Conservation (phyloP, 2,329 filamentous ascomycete species). For the Epichloe gansuensis region DNA sequence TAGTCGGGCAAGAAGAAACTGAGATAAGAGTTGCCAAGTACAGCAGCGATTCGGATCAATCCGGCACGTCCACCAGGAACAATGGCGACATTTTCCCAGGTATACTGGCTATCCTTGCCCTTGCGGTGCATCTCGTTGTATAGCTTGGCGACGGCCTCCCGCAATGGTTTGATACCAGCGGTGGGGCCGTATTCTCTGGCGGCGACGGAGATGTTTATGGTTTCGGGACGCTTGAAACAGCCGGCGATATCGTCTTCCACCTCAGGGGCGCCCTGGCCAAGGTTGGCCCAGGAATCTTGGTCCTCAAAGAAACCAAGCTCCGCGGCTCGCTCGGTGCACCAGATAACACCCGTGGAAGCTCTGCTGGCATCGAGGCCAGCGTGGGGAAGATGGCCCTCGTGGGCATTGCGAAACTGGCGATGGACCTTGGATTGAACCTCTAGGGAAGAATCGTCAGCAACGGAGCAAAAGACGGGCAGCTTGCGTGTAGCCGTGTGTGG, state of each 20-base stretch:
- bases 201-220: slow-evolving; percentile 64
- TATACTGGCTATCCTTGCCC: slow-evolving; percentile 80
- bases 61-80: slow-evolving; percentile 88
- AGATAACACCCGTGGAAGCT: slow-evolving; percentile 86
- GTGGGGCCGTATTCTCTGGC: slow-evolving; percentile 88
- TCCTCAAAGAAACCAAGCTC: slow-evolving; percentile 82
- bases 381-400: slow-evolving; percentile 83
- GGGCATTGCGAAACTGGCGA: slow-evolving; percentile 75
- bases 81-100: slow-evolving; percentile 95
- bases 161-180: slow-evolving; percentile 80
- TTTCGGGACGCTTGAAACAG: slow-evolving; percentile 70
- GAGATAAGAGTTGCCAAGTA: slow-evolving; percentile 82
- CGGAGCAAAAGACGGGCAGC: background rate
- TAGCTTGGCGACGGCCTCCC: slow-evolving; percentile 77
- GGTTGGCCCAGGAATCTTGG: slow-evolving; percentile 76
- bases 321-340: slow-evolving; percentile 76
- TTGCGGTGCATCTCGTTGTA: slow-evolving; percentile 90
- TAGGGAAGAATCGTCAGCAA: slow-evolving; percentile 23
- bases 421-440: slow-evolving; percentile 76
- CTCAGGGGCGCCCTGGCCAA: slow-evolving; percentile 87
- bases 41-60: slow-evolving; percentile 86
- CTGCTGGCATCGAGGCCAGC: slow-evolving; percentile 80
- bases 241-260: slow-evolving; percentile 87
- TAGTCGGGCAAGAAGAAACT: slow-evolving; percentile 94
- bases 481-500: background rate